These are phyloP conservation scores for Carnegiea gigantea DNA, from an alignment of 179 eudicot genomes.

Conservation along the genomic window DNA sequence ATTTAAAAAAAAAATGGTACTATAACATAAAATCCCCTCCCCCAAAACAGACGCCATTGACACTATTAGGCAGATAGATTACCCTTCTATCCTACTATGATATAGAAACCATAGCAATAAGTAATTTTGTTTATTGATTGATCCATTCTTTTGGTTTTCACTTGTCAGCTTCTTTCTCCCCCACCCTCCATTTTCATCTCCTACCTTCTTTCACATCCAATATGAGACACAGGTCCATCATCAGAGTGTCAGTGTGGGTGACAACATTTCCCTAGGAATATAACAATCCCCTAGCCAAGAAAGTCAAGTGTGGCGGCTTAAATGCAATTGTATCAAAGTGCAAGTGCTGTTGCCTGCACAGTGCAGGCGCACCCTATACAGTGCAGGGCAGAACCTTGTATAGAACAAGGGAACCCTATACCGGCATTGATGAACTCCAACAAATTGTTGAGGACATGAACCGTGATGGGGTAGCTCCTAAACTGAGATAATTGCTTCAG, in stretches of 20 bases:
- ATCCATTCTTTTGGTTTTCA: background rate
- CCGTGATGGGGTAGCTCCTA: slow-evolving; percentile 71
- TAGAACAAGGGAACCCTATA: background rate
- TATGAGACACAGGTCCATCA: slow-evolving; percentile 1
- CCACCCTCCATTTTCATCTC: background rate
- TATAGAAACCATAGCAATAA: slow-evolving; percentile 3
- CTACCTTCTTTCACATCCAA: slow-evolving; percentile 11
- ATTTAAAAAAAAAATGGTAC: too few relatives aligned
- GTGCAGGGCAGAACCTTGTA: too few relatives aligned
- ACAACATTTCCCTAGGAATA: background rate
- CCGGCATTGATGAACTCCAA: slow-evolving; percentile 79
- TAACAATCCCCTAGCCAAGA: background rate
- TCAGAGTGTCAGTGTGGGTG: background rate
- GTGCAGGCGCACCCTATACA: too few relatives aligned
- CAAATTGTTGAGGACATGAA: slow-evolving; percentile 77
- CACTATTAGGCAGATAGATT: too few relatives aligned
- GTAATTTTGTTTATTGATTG: background rate
- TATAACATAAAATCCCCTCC: too few relatives aligned
- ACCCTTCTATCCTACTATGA: too few relatives aligned
- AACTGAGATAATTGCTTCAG: slow-evolving; percentile 83
- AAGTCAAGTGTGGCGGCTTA: background rate
- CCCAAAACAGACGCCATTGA: too few relatives aligned
- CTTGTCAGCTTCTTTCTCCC: too few relatives aligned
- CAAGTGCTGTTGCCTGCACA: too few relatives aligned
- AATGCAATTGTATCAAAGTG: too few relatives aligned